Evolutionary conservation across 441 rosid species (phyloP), one percentile per base, ranked within the genome.

Genomic region (Pelargonium cotyledonis): DNA sequence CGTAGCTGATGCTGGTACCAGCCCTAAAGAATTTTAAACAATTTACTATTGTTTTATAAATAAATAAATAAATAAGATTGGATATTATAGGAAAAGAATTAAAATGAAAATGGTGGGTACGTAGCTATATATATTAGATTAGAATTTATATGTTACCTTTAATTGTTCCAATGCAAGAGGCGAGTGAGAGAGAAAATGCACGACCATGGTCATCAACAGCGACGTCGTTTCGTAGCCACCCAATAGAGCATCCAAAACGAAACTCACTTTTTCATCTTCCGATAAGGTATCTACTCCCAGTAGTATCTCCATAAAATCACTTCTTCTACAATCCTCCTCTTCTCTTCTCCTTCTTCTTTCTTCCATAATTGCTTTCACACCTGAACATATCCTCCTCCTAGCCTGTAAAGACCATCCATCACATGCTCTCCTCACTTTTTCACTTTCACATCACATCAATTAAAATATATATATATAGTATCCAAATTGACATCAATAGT

Each of bases 141-240:
- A 11, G 0, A 8, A 9, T 12, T n/a, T 7, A 35, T n/a, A 65
- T 15, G 2, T 21, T 72, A 86, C 91, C 91, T 85, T 82, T 61
- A 82, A 70, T 11, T 79, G 86, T 15, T 77, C 15, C 2, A 83
- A 74, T 40, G 85, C 86, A 26, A 68, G 2, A 35, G 85, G 84
- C 9, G 83, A 79, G 8, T 75, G 79, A 62, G 70, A 74, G 18
- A 87, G 78, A 68, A 85, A 82, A 74, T 83, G 79, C 26, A 87
- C 84, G 31, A 47, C 79, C 84, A 83, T 68, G 60, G 85, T 68
- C 85, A 87, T 69, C 64, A 85, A 79, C 58, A 77, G 68, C 21
- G 91, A 82, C 31, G 91, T 80, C 67, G 91, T 87, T 82, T 87
- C 89, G 70, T 87, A 85, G 70, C 91, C 91, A 73, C 86, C 89